Evolutionary conservation across 371 early-diverging fungal species (phyloP).

Genomic region (Actinomortierella ambigua): DNA sequence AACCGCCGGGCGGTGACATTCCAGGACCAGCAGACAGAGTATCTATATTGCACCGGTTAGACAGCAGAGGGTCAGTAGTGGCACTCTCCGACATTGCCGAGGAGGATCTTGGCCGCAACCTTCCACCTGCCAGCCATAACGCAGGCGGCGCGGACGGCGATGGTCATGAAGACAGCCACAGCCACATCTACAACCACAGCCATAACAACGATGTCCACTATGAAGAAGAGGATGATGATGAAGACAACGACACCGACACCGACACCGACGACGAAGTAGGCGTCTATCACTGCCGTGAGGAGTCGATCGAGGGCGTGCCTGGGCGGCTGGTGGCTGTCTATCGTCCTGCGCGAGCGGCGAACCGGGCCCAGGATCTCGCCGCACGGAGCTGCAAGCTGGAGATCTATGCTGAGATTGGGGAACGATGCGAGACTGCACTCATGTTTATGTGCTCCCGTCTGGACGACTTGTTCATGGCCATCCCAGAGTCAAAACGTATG

Average conservation of each 20-base stretch:
- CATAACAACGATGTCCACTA: too few species aligned
- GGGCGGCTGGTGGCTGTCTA: slow-evolving; percentile 35
- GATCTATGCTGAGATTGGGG: slow-evolving; percentile 31
- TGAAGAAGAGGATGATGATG: too few species aligned
- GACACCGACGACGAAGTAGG: slow-evolving; percentile 24
- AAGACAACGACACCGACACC: background rate
- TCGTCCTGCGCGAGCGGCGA: slow-evolving; percentile 24
- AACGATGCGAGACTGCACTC: slow-evolving; percentile 38
- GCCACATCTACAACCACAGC: too few species aligned
- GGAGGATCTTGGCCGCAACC: too few species aligned
- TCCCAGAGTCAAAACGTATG: slow-evolving; percentile 26
- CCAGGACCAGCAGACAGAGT: too few species aligned
- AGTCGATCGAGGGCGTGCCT: slow-evolving; percentile 11
- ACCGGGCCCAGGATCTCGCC: slow-evolving; percentile 31
- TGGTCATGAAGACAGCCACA: too few species aligned
- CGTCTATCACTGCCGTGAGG: slow-evolving; percentile 33
- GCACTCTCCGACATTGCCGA: too few species aligned
- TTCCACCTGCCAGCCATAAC: too few species aligned
- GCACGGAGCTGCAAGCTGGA: slow-evolving; percentile 22
- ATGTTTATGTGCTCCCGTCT: slow-evolving; percentile 39
- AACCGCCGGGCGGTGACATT: too few species aligned
- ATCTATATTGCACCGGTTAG: too few species aligned
- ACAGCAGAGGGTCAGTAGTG: too few species aligned
- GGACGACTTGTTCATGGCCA: slow-evolving; percentile 35
- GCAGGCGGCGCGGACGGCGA: too few species aligned